Percentiles rank a stretch among this genome's conserved stretches.
Evolutionary conservation across 148 eudicot genomes (phyloP).

Genomic region (Chenopodium album): DNA sequence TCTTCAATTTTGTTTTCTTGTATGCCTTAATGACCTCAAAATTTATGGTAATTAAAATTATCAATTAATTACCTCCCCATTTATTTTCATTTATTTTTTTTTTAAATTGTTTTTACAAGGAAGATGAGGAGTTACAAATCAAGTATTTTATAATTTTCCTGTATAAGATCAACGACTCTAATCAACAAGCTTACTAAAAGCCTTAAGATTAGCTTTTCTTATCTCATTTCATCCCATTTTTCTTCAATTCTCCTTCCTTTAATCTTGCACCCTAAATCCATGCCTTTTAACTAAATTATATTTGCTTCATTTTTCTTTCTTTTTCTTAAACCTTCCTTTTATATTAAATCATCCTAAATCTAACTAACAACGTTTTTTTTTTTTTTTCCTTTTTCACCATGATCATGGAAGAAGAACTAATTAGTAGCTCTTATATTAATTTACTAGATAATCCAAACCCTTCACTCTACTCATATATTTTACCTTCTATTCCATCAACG

Average conservation of each 20-base stretch:
- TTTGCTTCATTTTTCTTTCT: constrained; percentile 4
- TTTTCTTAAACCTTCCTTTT: neutral
- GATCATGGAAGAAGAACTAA: constrained; percentile 28
- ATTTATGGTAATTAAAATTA: constrained; percentile 18
- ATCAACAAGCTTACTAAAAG: constrained; percentile 19
- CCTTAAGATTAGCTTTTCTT: constrained; percentile 24
- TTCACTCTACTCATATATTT: neutral
- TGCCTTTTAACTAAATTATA: too few species aligned
- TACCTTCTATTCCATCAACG: constrained; percentile 39
- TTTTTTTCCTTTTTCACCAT: neutral
- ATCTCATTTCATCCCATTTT: neutral
- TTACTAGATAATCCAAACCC: constrained; percentile 27
- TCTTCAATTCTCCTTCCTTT: neutral
- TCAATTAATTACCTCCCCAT: constrained; percentile 20
- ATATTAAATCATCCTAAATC: too few species aligned
- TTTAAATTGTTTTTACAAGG: constrained; percentile 18
- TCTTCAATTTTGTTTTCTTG: neutral
- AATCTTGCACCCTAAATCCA: constrained; percentile 18
- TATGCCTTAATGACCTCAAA: constrained; percentile 10
- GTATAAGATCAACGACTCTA: constrained; percentile 24
- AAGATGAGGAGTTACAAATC: constrained; percentile 39
- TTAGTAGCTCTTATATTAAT: neutral
- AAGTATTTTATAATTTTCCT: neutral
- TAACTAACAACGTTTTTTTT: neutral
- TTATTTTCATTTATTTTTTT: neutral